phyloP scores from a whole-genome alignment of 257 asterid species.

The Penstemon davidsonii region DNA sequence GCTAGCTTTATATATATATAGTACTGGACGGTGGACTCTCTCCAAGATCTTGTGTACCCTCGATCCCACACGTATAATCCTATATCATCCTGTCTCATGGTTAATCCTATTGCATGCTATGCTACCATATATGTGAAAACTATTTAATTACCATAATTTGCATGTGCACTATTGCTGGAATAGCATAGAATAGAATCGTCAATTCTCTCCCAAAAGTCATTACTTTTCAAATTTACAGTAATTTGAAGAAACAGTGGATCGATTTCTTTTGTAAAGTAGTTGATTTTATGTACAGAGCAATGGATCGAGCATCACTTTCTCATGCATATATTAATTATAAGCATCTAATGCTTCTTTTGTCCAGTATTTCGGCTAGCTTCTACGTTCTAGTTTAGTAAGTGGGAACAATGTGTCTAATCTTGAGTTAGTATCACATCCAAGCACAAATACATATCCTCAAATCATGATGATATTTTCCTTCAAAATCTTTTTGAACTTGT shows the following conservation, averaged over 20 bases:
- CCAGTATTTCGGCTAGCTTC: not conserved
- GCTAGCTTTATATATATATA: no score
- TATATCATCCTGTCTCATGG: no score
- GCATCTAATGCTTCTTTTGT: conserved; percentile 30
- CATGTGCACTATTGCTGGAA: no score
- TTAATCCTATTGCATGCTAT: no score
- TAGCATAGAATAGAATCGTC: no score
- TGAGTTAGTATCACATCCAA: not conserved
- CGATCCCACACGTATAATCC: no score
- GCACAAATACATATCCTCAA: not conserved
- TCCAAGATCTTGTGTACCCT: no score
- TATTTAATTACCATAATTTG: no score
- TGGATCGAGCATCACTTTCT: not conserved
- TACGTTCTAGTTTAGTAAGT: conserved; percentile 23
- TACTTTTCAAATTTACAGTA: not conserved
- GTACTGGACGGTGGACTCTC: no score
- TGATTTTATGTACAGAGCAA: conserved; percentile 30
- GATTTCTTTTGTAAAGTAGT: conserved; percentile 5
- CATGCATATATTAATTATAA: not conserved
- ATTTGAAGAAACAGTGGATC: not conserved
- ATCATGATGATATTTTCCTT: not conserved
- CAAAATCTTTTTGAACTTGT: not conserved
- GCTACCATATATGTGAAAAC: no score
- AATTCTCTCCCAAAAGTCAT: not conserved
- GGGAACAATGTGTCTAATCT: conserved; percentile 40